A percentile compares a stretch with the other conserved stretches of the same genome.
Evolutionary conservation across 306 rosid genomes (phyloP).

Genomic region (Ormosia emarginata): DNA sequence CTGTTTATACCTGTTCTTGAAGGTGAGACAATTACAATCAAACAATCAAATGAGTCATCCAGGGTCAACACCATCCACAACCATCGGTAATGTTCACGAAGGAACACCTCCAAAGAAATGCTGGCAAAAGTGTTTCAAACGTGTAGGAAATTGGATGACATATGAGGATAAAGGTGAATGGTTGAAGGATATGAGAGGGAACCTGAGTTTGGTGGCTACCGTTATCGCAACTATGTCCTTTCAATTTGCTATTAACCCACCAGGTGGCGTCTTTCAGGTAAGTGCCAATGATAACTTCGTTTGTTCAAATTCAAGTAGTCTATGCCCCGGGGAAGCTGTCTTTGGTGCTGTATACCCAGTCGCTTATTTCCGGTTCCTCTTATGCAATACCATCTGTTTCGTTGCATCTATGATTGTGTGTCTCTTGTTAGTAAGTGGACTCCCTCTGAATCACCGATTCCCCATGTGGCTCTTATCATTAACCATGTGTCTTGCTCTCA

Average conservation of each 20-base stretch:
- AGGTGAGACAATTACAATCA: too few relatives aligned
- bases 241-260: neutral
- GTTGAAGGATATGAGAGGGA: neutral
- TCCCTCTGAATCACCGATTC: neutral
- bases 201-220: neutral
- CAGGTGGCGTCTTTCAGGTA: neutral
- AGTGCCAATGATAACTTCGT: fast-evolving
- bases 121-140: neutral
- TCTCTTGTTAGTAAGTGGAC: conserved; percentile 20
- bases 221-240: conserved; percentile 15
- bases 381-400: neutral
- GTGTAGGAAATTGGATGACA: neutral
- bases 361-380: neutral
- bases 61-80: too few relatives aligned
- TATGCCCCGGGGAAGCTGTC: neutral
- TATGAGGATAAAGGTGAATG: neutral
- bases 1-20: too few relatives aligned
- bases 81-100: too few relatives aligned
- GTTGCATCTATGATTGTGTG: neutral
- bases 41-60: too few relatives aligned
- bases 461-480: neutral
- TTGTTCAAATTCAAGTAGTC: fast-evolving
- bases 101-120: too few relatives aligned
- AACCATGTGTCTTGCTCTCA: neutral
- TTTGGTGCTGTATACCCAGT: neutral